phyloP scores from a whole-genome alignment of 768 basidiomycete species.

The Rhodotorula paludigena region DNA sequence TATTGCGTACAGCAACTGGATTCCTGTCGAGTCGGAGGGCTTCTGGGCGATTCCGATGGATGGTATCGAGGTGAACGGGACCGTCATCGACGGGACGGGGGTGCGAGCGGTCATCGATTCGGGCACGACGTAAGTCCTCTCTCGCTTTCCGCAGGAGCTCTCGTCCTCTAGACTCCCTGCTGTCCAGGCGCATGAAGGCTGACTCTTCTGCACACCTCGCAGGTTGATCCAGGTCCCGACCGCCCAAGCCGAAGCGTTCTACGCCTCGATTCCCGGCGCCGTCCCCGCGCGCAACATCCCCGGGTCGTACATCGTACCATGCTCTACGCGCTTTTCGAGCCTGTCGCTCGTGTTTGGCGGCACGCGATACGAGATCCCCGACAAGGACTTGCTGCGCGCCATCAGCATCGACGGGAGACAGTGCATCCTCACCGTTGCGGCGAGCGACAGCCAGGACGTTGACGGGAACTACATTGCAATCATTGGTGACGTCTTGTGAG shows the following conservation, averaged over 20 bases:
- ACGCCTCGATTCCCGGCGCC: background rate
- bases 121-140: constrained; percentile 25
- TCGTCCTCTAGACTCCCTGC: no score
- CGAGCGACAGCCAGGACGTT: background rate
- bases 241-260: background rate
- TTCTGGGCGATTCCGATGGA: constrained; percentile 24
- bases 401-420: background rate
- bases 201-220: background rate
- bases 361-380: background rate
- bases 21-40: constrained; percentile 4
- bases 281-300: background rate
- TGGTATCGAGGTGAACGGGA: constrained; percentile 16
- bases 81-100: constrained; percentile 8
- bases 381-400: background rate
- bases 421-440: background rate
- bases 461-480: constrained; percentile 4
- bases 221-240: constrained; percentile 10
- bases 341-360: background rate
- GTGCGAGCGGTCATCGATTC: constrained; percentile 29
- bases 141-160: background rate
- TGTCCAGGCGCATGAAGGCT: background rate
- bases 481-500: background rate
- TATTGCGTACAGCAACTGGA: constrained; percentile 13
- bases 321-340: background rate
- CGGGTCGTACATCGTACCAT: constrained; percentile 1